Evolutionary conservation across 1,284 basidiomycete genomes (phyloP), one percentile per base, ranked within the genome.

Genomic region (Rhodotorula sp.): DNA sequence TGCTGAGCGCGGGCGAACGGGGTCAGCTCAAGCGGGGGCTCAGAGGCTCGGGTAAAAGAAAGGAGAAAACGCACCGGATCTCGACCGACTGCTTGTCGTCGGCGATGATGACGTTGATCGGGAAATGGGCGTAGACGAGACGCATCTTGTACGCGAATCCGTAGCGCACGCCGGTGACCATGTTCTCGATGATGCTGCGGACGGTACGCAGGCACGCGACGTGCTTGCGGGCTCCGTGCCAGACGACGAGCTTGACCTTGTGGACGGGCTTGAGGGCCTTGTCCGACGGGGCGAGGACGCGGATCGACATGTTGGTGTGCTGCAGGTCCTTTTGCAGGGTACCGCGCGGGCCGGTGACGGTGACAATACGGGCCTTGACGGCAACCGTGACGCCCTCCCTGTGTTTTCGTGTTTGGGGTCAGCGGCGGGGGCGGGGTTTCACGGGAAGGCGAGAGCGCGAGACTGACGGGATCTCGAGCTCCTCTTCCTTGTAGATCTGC

Each of bases 71-170:
- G 86, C 99, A 99, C 80, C 97, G 90, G 84, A 99, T 99, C 84
- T 99, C 95, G 71, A 97, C 83, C 65, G 88, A 85, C 67, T 81
- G 81, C 69, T 92, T 93, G 78, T 84, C 84, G 57, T 91, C 89
- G 82, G 91, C 89, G 80, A 98, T 93, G 83, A 99, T 98, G 82
- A 92, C 90, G 87, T 99, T 99, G 87, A 99, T 97, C 76, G 96
- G 96, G 87, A 99, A 99, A 87, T 99, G 96, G 80, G 96, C 96
- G 82, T 99, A 99, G 70, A 99, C 96, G 51, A 95, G 78, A 65
- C 81, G 91, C 93, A 97, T 95, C 90, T 99, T 99, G 89, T 99
- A 99, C 80, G 90, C 89, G 89, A 98, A 99, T 75, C 95, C 96
- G 89, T 94, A 92, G 66, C 94, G 98, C 73, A 97, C 94, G 78